Evolutionary conservation across 306 rosid genomes (phyloP).

Genomic region (Castanopsis chinensis): DNA sequence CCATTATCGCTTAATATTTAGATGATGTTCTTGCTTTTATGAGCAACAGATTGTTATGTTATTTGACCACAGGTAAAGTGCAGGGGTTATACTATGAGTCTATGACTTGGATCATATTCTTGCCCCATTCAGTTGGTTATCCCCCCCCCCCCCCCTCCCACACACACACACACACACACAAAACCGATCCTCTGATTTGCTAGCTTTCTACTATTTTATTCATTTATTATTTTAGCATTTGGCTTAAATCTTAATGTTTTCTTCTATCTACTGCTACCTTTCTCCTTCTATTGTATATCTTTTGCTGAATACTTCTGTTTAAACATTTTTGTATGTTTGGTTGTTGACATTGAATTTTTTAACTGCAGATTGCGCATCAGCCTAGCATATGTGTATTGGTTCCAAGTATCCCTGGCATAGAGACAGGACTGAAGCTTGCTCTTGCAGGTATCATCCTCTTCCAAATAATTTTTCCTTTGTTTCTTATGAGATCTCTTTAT

Average conservation of each 20-base stretch:
- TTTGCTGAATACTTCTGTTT: neutral
- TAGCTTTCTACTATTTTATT: neutral
- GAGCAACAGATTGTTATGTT: neutral
- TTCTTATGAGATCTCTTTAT: too few relatives aligned
- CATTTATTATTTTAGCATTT: neutral
- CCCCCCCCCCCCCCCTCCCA: too few relatives aligned
- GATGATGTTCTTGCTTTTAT: neutral
- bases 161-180: too few relatives aligned
- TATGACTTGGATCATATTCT: neutral
- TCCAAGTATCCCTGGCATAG: slow-evolving; percentile 80
- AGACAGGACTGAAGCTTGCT: slow-evolving; percentile 87
- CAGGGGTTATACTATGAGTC: neutral
- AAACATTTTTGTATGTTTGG: neutral
- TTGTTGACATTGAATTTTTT: slow-evolving; percentile 5
- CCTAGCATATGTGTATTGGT: slow-evolving; percentile 94
- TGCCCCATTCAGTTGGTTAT: neutral
- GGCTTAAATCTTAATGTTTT: too few relatives aligned
- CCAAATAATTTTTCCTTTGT: too few relatives aligned
- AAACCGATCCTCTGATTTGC: neutral
- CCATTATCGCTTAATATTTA: neutral
- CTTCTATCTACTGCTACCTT: neutral
- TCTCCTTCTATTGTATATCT: neutral
- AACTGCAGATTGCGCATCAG: slow-evolving; percentile 80
- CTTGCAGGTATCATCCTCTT: slow-evolving; percentile 62
- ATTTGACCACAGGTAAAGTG: too few relatives aligned